Evolutionary conservation across 495 filamentous ascomycete genomes (phyloP), one percentile per base, ranked within the genome.

Genomic region (Chaetomium cochliodes): DNA sequence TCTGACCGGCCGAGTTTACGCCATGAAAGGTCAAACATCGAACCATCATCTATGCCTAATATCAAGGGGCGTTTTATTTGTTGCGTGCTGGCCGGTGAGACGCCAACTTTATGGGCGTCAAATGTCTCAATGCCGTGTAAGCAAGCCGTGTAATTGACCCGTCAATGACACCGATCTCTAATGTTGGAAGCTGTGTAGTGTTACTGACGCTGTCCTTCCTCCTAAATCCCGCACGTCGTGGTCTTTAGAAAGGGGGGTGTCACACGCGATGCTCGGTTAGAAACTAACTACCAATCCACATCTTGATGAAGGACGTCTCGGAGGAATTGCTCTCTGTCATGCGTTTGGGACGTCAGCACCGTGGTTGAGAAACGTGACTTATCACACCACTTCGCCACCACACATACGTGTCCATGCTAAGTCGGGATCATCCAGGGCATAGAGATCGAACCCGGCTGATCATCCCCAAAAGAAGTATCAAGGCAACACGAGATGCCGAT

Each of bases 401-500:
- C 49, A 22, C 16, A 22, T 20, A 47, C 18, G 7, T 8, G n/a
- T 22, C 2, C 44, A 47, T 37, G 44, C 44, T n/a, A 22, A 3
- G 13, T 18, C 13, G 13, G 11, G 41, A 18, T 16, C 13, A 15
- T 44, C 41, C 41, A 44, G 41, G 16, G 6, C 13, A 15, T 9
- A 11, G 18, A 18, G 9, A 16, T 18, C 13, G n/a, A 44, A 15
- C 15, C 41, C 41, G 12, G 44, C 46, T 39, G 18, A 37, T 33
- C 25, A 60, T 23, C 18, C 16, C 44, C 26, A 22, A 41, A 52
- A 28, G 37, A n/a, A n/a, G 33, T 26, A 11, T 5, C 2, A 42
- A 28, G 59, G 59, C 33, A 42, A 42, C 47, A 62, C 59, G 41
- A 61, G 22, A 44, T 39, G 7, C 44, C 37, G 47, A 60, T 60